Conservation (phyloP, 441 rosid species). For the Daphne laureola region DNA sequence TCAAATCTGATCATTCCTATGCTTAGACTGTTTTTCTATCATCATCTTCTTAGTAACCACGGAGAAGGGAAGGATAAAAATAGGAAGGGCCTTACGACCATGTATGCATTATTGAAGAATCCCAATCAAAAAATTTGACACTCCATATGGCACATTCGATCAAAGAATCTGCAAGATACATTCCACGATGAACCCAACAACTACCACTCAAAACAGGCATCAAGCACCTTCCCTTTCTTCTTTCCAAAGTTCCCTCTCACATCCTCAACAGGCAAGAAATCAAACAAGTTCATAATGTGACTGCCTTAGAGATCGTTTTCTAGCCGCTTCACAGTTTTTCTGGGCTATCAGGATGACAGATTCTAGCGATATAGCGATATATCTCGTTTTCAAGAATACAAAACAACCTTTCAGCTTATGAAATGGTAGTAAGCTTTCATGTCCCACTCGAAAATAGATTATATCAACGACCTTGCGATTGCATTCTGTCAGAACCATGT, state of each 20-base stretch:
- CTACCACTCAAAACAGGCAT: conserved; percentile 7
- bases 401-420: conserved; percentile 20
- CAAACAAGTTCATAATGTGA: conserved; percentile 28
- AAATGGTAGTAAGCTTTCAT: conserved; percentile 32
- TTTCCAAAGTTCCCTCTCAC: conserved; percentile 22
- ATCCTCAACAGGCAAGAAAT: conserved; percentile 29
- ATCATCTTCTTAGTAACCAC: no score
- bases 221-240: neutral
- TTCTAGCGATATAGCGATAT: conserved; percentile 34
- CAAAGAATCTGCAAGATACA: no score
- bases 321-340: conserved; percentile 36
- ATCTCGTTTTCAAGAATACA: conserved; percentile 41
- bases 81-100: no score
- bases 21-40: no score
- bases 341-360: conserved; percentile 17
- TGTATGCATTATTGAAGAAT: no score
- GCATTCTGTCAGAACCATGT: conserved; percentile 62
- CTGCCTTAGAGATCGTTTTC: conserved; percentile 28
- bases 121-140: conserved; percentile 6
- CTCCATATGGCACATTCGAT: no score
- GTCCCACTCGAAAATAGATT: conserved; percentile 22
- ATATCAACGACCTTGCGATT: conserved; percentile 49
- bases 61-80: no score
- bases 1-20: no score
- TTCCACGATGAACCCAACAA: neutral